Evolutionary conservation across 768 basidiomycete genomes (phyloP).

Genomic region (Pleurotus tuoliensis): DNA sequence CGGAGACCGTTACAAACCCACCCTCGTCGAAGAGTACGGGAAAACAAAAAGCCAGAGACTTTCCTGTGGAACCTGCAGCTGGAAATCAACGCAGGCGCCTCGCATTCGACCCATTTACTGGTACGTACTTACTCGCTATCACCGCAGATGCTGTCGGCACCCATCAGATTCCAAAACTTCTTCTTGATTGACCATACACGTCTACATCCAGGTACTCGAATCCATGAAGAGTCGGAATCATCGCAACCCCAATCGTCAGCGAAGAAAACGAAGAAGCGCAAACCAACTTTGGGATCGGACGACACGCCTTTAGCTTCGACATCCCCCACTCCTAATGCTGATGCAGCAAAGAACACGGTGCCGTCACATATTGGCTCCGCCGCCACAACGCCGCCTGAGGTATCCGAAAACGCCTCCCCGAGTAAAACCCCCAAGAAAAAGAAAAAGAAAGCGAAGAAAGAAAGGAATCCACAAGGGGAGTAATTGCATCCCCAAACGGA

Average conservation of each 20-base stretch:
- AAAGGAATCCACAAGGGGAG: neutral
- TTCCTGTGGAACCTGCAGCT: neutral
- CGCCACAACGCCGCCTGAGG: conserved; percentile 4
- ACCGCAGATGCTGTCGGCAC: too few relatives aligned
- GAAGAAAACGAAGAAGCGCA: conserved; percentile 1
- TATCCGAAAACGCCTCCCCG: neutral
- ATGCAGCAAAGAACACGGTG: neutral
- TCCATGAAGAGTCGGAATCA: too few relatives aligned
- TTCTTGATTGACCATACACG: too few relatives aligned
- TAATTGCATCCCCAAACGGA: too few relatives aligned
- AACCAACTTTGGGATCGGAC: neutral
- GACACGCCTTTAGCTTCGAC: too few relatives aligned
- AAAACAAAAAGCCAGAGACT: neutral
- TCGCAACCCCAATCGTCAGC: neutral
- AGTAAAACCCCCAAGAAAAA: conserved; percentile 25
- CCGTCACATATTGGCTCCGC: neutral
- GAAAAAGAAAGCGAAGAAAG: conserved; percentile 31
- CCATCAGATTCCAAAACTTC: too few relatives aligned
- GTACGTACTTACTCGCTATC: conserved; percentile 25
- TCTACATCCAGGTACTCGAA: too few relatives aligned
- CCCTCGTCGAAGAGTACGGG: neutral
- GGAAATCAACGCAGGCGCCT: conserved; percentile 46
- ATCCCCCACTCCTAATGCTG: neutral
- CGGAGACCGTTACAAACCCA: neutral
- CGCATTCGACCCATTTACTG: conserved; percentile 63